These are phyloP conservation scores for Verruconis gallopava DNA, from an alignment of 2,329 filamentous ascomycete genomes.

Conservation along the genomic window DNA sequence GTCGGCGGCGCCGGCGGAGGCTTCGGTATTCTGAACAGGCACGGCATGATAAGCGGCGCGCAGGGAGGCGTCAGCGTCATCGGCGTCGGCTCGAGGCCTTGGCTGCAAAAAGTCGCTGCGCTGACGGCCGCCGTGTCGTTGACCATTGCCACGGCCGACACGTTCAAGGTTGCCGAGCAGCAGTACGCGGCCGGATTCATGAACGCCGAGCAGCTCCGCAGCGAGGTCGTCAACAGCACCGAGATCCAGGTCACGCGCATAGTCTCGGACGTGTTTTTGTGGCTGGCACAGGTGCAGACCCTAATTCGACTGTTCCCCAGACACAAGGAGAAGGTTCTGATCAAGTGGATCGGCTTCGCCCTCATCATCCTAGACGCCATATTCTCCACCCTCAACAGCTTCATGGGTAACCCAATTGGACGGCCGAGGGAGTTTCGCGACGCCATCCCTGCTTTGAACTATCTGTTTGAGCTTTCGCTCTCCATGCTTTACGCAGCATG, in stretches of 20 bases:
- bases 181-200: slow-evolving; percentile 73
- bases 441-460: slow-evolving; percentile 80
- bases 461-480: slow-evolving; percentile 77
- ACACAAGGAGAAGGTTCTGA: slow-evolving; percentile 93
- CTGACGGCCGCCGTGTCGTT: slow-evolving; percentile 63
- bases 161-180: slow-evolving; percentile 67
- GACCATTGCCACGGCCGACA: slow-evolving; percentile 86
- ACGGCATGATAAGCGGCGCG: slow-evolving; percentile 75
- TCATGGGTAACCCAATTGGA: slow-evolving; percentile 46
- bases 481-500: slow-evolving; percentile 83
- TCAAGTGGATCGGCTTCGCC: slow-evolving; percentile 96
- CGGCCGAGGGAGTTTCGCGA: slow-evolving; percentile 70
- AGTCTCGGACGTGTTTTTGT: slow-evolving; percentile 91
- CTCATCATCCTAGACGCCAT: slow-evolving; percentile 82
- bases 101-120: slow-evolving; percentile 66
- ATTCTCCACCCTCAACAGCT: slow-evolving; percentile 86
- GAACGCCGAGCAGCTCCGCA: slow-evolving; percentile 63
- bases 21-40: slow-evolving; percentile 64
- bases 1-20: slow-evolving; percentile 55
- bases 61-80: slow-evolving; percentile 49
- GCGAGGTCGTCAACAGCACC: slow-evolving; percentile 66
- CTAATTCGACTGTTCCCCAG: slow-evolving; percentile 90
- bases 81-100: slow-evolving; percentile 80
- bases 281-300: slow-evolving; percentile 95
- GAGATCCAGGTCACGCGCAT: slow-evolving; percentile 84